Evolutionary conservation across 148 eudicot species (phyloP).

Genomic region (Gaultheria prostrata): DNA sequence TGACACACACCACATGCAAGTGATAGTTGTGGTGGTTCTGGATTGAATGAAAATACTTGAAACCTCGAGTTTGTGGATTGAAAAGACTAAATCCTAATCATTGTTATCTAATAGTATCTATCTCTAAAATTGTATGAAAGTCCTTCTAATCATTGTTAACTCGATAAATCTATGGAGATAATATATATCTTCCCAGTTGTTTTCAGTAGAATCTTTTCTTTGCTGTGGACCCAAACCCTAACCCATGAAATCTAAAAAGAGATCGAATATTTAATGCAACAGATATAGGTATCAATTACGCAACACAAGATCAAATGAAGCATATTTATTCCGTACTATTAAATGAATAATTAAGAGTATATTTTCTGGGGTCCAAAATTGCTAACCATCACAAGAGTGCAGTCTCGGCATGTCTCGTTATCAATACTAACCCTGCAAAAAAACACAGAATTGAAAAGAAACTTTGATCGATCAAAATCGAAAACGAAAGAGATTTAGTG

Average conservation of each 20-base stretch:
- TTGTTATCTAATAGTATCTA: not conserved
- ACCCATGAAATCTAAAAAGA: not conserved
- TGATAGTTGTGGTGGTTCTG: too few species aligned
- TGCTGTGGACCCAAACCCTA: not conserved
- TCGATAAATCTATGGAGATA: not conserved
- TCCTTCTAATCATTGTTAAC: not conserved
- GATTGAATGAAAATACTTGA: not conserved
- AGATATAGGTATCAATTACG: not conserved
- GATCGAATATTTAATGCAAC: not conserved
- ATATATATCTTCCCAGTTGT: not conserved
- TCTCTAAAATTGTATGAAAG: not conserved
- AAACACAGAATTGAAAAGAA: not conserved
- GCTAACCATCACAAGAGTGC: slow-evolving; percentile 86
- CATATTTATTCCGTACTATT: not conserved
- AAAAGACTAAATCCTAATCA: not conserved
- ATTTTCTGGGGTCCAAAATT: not conserved
- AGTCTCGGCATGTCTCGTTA: slow-evolving; percentile 57
- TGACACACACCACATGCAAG: not conserved
- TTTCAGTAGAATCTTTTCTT: not conserved
- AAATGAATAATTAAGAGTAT: not conserved
- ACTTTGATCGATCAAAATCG: not conserved
- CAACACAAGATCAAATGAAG: not conserved
- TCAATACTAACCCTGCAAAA: slow-evolving; percentile 81
- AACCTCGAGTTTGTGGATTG: not conserved
- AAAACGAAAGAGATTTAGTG: not conserved